A percentile compares a stretch with the other conserved stretches of the same genome.
phyloP scores from a whole-genome alignment of 2,329 filamentous ascomycete genomes.

The Lachnellula suecica region DNA sequence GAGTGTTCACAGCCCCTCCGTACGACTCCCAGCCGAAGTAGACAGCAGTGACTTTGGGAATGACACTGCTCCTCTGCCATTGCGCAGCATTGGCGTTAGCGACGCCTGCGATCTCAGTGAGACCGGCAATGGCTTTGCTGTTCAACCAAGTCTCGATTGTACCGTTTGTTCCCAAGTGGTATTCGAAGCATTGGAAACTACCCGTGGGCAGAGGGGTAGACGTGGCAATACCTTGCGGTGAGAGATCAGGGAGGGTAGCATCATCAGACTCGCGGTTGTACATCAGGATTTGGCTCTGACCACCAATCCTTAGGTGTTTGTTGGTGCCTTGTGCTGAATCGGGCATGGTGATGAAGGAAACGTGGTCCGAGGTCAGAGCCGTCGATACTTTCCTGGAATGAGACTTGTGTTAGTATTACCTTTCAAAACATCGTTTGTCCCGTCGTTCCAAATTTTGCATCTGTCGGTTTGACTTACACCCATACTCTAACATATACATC shows the following conservation, averaged over 20 bases:
- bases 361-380: slow-evolving; percentile 57
- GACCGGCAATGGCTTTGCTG: slow-evolving; percentile 47
- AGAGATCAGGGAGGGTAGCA: slow-evolving; percentile 60
- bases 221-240: slow-evolving; percentile 55
- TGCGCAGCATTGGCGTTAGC: slow-evolving; percentile 50
- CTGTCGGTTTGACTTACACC: slow-evolving; percentile 44
- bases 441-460: background rate
- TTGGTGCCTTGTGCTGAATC: slow-evolving; percentile 53
- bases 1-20: slow-evolving; percentile 57
- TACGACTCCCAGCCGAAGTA: slow-evolving; percentile 67
- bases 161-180: slow-evolving; percentile 57
- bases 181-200: slow-evolving; percentile 60
- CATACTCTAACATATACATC: slow-evolving; percentile 57
- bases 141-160: slow-evolving; percentile 62
- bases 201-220: slow-evolving; percentile 50
- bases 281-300: slow-evolving; percentile 61
- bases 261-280: slow-evolving; percentile 64
- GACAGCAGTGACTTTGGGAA: slow-evolving; percentile 52
- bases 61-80: slow-evolving; percentile 50
- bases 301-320: slow-evolving; percentile 62
- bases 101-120: slow-evolving; percentile 41
- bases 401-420: slow-evolving; percentile 21
- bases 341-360: slow-evolving; percentile 64
- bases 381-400: slow-evolving; percentile 51
- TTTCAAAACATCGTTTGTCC: slow-evolving; percentile 2